phyloP scores from a whole-genome alignment of 192 early-diverging fungal species.

The Mortierella antarctica region DNA sequence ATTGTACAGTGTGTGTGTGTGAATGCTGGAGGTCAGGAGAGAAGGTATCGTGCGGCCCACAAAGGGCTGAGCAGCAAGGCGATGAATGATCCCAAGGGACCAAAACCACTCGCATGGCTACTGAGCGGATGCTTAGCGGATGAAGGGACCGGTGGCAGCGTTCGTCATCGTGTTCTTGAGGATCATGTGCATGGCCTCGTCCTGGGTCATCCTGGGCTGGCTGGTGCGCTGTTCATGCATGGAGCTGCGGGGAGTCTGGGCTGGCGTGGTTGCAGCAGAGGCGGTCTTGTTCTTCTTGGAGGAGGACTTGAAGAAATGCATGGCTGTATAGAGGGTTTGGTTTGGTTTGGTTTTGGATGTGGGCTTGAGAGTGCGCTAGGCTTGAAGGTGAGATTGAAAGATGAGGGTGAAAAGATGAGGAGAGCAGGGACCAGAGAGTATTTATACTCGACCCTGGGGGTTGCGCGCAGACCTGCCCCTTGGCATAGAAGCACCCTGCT shows the following conservation, averaged over 20 bases:
- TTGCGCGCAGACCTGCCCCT: too few species aligned
- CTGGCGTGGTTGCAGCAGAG: slow-evolving; percentile 25
- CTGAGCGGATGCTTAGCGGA: slow-evolving; percentile 20
- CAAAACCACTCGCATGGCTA: background rate
- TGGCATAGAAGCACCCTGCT: too few species aligned
- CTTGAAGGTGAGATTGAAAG: background rate
- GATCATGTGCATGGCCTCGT: slow-evolving; percentile 17
- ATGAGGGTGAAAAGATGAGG: background rate
- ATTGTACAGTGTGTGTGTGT: background rate
- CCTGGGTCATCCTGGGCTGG: slow-evolving; percentile 22
- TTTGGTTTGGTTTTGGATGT: background rate
- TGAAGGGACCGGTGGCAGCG: slow-evolving; percentile 18
- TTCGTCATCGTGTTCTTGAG: slow-evolving; percentile 16
- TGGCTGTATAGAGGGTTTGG: background rate
- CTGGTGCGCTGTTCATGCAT: slow-evolving; percentile 19
- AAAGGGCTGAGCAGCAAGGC: background rate
- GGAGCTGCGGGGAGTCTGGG: slow-evolving; percentile 31
- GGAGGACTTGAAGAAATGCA: slow-evolving; percentile 14
- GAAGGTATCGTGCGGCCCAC: background rate
- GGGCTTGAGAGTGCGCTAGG: background rate
- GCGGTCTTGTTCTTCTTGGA: slow-evolving; percentile 30
- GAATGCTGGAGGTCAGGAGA: background rate
- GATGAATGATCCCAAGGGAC: too few species aligned
- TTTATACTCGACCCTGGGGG: too few species aligned
- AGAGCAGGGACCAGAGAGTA: background rate